Conservation (phyloP, 805 yeast species). For the Yarrowia divulgata region DNA sequence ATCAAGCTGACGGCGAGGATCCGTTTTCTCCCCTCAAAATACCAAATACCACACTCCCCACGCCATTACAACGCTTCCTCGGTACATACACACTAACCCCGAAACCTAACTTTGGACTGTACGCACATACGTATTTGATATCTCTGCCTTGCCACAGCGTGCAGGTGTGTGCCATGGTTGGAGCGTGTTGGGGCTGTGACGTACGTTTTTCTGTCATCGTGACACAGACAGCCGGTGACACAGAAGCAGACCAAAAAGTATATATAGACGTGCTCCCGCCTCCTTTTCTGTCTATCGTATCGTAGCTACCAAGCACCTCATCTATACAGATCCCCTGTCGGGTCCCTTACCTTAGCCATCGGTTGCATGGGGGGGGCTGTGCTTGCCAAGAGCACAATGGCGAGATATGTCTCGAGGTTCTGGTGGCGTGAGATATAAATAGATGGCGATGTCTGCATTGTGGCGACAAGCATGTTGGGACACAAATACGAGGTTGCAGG, state of each 20-base stretch:
- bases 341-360: conserved; percentile 32
- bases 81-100: conserved; percentile 15
- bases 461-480: background rate
- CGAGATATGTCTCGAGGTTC: background rate
- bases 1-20: background rate
- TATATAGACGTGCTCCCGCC: too few relatives aligned
- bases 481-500: too few relatives aligned
- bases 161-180: background rate
- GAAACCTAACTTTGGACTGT: conserved; percentile 25
- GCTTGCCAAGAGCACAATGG: conserved; percentile 36
- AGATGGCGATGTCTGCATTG: background rate
- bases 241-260: background rate
- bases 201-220: too few relatives aligned
- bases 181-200: background rate
- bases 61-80: background rate
- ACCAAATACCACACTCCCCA: background rate
- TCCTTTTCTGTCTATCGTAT: too few relatives aligned
- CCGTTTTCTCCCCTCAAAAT: background rate
- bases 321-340: conserved; percentile 7
- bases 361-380: conserved; percentile 28
- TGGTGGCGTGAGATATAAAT: conserved; percentile 26
- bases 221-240: background rate
- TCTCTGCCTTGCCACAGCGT: conserved; percentile 1
- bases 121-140: conserved; percentile 13
- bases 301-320: too few relatives aligned